Percentiles rank a stretch among this genome's conserved stretches.
Conservation (phyloP, 1,139 yeast genomes). For the Saccharomyces hybrid region DNA sequence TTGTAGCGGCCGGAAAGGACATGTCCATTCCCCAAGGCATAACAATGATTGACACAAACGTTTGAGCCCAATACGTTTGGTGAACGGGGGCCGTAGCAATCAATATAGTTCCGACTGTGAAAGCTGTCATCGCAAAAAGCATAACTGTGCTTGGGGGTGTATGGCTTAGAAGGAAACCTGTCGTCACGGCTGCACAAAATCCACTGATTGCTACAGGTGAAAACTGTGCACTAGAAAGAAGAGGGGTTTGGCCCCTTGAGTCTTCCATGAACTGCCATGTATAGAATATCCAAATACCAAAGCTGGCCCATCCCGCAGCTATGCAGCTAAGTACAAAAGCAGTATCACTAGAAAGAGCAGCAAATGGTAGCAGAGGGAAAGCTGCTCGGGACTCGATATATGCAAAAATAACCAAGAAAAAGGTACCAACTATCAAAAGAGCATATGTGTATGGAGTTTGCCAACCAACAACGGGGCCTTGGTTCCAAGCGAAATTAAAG, state of each 20-base stretch:
- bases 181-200: slow-evolving; percentile 38
- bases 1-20: slow-evolving; percentile 56
- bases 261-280: slow-evolving; percentile 34
- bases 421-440: slow-evolving; percentile 41
- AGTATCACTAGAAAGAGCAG: slow-evolving; percentile 36
- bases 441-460: slow-evolving; percentile 41
- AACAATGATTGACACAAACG: slow-evolving; percentile 42
- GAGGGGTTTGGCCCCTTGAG: slow-evolving; percentile 32
- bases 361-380: slow-evolving; percentile 43
- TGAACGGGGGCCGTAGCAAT: slow-evolving; percentile 41
- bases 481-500: slow-evolving; percentile 51
- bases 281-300: slow-evolving; percentile 51
- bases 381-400: slow-evolving; percentile 33
- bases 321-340: slow-evolving; percentile 42
- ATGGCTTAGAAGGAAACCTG: slow-evolving; percentile 37
- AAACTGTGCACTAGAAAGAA: slow-evolving; percentile 36
- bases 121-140: slow-evolving; percentile 39
- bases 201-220: slow-evolving; percentile 32
- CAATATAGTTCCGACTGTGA: slow-evolving; percentile 36
- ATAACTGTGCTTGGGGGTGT: slow-evolving; percentile 39
- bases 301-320: slow-evolving; percentile 51
- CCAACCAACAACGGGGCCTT: slow-evolving; percentile 59
- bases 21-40: slow-evolving; percentile 57
- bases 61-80: slow-evolving; percentile 48
- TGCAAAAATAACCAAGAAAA: slow-evolving; percentile 35